Conservation (phyloP, 805 yeast genomes). For the Wickerhamiella alocasiicola region DNA sequence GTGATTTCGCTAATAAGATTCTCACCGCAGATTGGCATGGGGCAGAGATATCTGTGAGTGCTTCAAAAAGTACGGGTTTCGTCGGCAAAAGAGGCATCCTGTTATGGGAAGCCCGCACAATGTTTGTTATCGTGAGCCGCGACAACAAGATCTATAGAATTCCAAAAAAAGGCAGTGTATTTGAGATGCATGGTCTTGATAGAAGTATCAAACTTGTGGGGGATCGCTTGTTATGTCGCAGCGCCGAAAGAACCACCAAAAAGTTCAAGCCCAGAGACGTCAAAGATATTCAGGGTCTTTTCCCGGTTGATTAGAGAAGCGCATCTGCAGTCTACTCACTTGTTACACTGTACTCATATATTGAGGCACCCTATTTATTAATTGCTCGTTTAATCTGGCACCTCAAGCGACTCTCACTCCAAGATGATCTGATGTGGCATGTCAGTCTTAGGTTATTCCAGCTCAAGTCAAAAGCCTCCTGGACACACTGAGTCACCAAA, state of each 20-base stretch:
- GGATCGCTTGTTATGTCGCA: conserved; percentile 59
- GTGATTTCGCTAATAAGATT: conserved; percentile 29
- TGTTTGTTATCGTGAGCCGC: conserved; percentile 49
- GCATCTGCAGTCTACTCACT: too few species aligned
- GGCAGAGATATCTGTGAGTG: conserved; percentile 45
- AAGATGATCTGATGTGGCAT: too few species aligned
- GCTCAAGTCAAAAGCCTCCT: too few species aligned
- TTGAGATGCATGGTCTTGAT: conserved; percentile 33
- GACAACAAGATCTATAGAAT: conserved; percentile 34
- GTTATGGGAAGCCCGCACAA: conserved; percentile 69
- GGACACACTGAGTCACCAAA: too few species aligned
- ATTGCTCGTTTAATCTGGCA: background rate
- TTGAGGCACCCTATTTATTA: background rate
- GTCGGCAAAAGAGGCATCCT: conserved; percentile 65
- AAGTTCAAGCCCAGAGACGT: conserved; percentile 76
- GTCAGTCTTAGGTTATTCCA: too few species aligned
- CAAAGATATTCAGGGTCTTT: conserved; percentile 35
- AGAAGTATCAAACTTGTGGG: conserved; percentile 57
- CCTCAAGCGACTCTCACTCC: background rate
- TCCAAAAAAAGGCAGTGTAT: conserved; percentile 55
- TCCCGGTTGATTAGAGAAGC: too few species aligned
- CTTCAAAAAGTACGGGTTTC: conserved; percentile 42
- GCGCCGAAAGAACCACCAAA: conserved; percentile 69
- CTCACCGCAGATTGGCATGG: conserved; percentile 78
- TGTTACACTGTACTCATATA: too few species aligned